phyloP scores from a whole-genome alignment of 441 rosid species.

The Corymbia calophylla region DNA sequence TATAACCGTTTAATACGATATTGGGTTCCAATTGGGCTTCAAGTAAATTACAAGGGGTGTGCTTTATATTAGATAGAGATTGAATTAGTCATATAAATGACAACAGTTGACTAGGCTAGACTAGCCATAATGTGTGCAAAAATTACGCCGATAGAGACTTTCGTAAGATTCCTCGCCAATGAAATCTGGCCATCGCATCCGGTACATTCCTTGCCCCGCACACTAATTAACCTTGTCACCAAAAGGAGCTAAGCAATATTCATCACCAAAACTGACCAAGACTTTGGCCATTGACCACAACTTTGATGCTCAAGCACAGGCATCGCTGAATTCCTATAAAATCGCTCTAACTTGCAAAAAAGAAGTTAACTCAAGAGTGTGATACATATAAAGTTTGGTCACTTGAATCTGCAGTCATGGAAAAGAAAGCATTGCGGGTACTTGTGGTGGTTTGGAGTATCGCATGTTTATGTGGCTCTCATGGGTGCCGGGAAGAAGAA shows the following conservation, averaged over 20 bases:
- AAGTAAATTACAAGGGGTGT: neutral
- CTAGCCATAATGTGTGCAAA: neutral
- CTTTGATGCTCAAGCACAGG: accelerated
- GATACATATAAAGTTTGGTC: neutral
- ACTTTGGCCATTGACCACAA: neutral
- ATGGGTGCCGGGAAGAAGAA: too few relatives aligned
- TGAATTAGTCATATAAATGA: neutral
- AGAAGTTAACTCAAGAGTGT: neutral
- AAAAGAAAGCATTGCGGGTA: too few relatives aligned
- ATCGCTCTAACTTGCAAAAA: neutral
- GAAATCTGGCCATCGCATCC: neutral
- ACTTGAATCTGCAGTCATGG: too few relatives aligned
- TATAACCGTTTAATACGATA: too few relatives aligned
- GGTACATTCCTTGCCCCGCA: accelerated
- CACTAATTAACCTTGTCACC: too few relatives aligned
- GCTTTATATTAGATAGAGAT: neutral
- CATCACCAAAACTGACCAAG: neutral
- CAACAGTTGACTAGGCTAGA: neutral
- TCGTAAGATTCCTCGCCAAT: neutral
- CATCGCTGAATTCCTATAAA: accelerated
- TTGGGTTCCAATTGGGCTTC: neutral
- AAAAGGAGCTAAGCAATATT: too few relatives aligned
- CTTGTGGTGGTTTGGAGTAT: too few relatives aligned
- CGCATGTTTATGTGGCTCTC: too few relatives aligned
- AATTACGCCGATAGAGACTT: neutral